These are phyloP conservation scores for Pleurotus citrinopileatus DNA, from an alignment of 768 basidiomycete species.

Conservation along the genomic window DNA sequence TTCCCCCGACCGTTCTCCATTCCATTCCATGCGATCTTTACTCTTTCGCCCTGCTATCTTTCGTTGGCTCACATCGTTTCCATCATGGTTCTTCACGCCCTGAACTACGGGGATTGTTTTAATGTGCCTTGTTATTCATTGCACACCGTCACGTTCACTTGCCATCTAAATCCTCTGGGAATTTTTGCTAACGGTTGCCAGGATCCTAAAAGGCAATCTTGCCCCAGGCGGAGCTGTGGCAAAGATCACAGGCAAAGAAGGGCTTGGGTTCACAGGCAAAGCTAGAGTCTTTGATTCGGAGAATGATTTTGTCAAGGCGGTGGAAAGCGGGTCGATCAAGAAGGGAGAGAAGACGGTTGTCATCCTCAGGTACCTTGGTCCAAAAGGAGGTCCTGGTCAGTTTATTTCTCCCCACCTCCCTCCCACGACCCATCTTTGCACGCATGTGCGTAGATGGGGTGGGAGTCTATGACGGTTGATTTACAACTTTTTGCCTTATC, in stretches of 20 bases:
- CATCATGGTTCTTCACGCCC: constrained; percentile 6
- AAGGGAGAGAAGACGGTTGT: constrained; percentile 97
- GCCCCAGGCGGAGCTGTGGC: constrained; percentile 95
- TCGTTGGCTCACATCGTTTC: constrained; percentile 13
- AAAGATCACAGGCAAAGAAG: constrained; percentile 97
- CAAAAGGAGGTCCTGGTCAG: constrained; percentile 93
- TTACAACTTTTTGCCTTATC: constrained; percentile 9
- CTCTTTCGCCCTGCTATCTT: constrained; percentile 9
- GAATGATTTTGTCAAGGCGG: constrained; percentile 81
- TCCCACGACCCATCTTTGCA: background rate
- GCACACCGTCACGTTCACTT: background rate
- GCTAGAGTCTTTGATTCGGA: constrained; percentile 93
- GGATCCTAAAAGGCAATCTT: constrained; percentile 88
- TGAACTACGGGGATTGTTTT: constrained; percentile 10
- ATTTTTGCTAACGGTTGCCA: constrained; percentile 25
- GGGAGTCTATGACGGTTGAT: background rate
- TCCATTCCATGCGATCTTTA: constrained; percentile 12
- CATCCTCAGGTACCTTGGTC: constrained; percentile 93
- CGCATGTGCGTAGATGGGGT: background rate
- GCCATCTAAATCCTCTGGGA: constrained; percentile 2
- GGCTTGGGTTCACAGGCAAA: constrained; percentile 84
- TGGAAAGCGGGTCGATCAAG: constrained; percentile 85
- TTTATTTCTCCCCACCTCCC: constrained; percentile 11
- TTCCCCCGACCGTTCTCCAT: constrained; percentile 1
- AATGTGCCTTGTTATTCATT: constrained; percentile 1